Base-by-base conservation (phyloP, 352 stramenopile genomes). In the Globisporangium apiculatum region DNA sequence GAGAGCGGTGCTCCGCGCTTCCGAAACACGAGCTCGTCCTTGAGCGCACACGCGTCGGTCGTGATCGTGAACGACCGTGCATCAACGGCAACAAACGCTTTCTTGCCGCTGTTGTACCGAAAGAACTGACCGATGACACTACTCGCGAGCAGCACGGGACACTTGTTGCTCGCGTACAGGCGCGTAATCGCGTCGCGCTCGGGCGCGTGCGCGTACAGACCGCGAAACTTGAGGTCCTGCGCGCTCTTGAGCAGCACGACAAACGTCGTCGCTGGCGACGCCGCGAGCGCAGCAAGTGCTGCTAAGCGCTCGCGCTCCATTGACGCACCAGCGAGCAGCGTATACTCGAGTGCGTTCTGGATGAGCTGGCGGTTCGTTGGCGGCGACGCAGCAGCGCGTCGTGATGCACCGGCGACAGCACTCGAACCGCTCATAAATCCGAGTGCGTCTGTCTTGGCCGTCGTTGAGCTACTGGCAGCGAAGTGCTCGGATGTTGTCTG, bases 41-140 rank as follows among this genome's bases (percentile, higher is more conserved):
- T 55, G 12, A 91, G 69, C 31, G 83, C 76, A 38, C 75, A 89
- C 7, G 79, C 83, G 57, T 93, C 83, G 0, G 81, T 93, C 48
- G 75, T 84, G 35, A 88, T 69, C 1, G 81, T 93, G 57, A 93
- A 91, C 0, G 72, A 76, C 2, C 81, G 67, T 15, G 77, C 83
- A 17, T 86, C 70, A 8, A 91, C 76, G 0, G 81, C 56, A 8
- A 78, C 48, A 18, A 93, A 91, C 51, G 83, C 76, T 53, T 91
- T 93, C 47, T 91, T 93, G 31, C 79, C 81, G 10, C 81, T 90
- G 50, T 87, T 93, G 69, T 93, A 91, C 52, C 84, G 85, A 61
- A 91, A 93, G 49, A 91, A 89, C 64, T 90, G 81, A 9, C 69
- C 73, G 37, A 91, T 77, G 14, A 67, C 53, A 5, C 72, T 70